A percentile compares a stretch with the other conserved stretches of the same genome.
phyloP scores from a whole-genome alignment of 2,329 filamentous ascomycete species.

The Ophiostoma novo-ulmi region DNA sequence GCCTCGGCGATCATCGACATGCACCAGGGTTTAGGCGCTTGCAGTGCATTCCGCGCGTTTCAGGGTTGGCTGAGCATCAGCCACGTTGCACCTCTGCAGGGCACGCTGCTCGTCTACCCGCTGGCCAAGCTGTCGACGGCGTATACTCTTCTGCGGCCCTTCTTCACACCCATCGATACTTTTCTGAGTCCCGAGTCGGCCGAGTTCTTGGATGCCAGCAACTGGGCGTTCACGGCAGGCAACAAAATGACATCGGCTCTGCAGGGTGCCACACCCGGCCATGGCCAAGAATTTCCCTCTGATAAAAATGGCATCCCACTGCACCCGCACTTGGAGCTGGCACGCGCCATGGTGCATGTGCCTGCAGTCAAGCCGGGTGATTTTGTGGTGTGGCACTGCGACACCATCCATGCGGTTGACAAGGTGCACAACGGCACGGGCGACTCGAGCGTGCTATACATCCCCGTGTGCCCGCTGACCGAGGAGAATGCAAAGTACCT shows the following conservation, averaged over 20 bases:
- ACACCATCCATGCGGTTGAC: conserved; percentile 79
- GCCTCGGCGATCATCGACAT: conserved; percentile 65
- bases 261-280: conserved; percentile 64
- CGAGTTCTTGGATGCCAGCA: conserved; percentile 44
- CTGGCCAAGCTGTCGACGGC: conserved; percentile 68
- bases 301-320: conserved; percentile 37
- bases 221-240: conserved; percentile 32
- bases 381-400: conserved; percentile 80
- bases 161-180: conserved; percentile 58
- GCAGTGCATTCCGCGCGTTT: conserved; percentile 79
- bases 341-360: conserved; percentile 65
- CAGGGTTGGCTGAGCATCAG: conserved; percentile 87
- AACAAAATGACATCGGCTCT: conserved; percentile 37
- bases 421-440: conserved; percentile 62
- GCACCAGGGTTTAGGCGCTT: conserved; percentile 76
- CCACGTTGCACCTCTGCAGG: conserved; percentile 64
- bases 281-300: conserved; percentile 62
- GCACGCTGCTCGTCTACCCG: conserved; percentile 77
- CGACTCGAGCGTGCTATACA: conserved; percentile 84
- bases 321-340: conserved; percentile 66
- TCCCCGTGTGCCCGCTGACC: conserved; percentile 78
- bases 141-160: conserved; percentile 77
- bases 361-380: conserved; percentile 66
- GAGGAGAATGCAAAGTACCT: conserved; percentile 68
- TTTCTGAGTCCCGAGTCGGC: conserved; percentile 7